Evolutionary conservation across 768 basidiomycete genomes (phyloP).

Genomic region (Serendipita indica): DNA sequence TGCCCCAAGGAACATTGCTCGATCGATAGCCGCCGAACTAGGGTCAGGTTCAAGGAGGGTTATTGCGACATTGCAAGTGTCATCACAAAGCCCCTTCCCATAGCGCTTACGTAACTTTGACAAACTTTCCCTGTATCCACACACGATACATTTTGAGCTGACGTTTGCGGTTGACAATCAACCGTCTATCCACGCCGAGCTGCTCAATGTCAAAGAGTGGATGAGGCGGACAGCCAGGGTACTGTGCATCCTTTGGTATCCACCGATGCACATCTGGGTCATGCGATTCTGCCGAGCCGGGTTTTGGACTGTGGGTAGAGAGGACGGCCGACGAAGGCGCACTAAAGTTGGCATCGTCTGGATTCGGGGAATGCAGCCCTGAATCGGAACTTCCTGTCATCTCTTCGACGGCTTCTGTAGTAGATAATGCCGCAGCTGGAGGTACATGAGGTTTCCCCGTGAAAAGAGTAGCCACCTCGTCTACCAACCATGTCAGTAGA

Average conservation of each 20-base stretch:
- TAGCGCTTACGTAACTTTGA: no score
- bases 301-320: conserved; percentile 6
- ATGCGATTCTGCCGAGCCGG: conserved; percentile 15
- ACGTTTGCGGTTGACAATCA: conserved; percentile 86
- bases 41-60: no score
- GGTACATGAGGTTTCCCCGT: conserved; percentile 36
- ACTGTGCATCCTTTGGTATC: background rate
- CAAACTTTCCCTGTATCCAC: conserved; percentile 84
- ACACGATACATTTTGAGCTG: conserved; percentile 96
- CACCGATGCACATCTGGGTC: conserved; percentile 21
- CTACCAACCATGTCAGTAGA: conserved; percentile 25
- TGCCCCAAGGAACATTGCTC: no score
- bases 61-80: no score
- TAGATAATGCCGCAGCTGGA: conserved; percentile 5
- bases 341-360: background rate
- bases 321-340: background rate
- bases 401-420: conserved; percentile 2
- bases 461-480: conserved; percentile 67
- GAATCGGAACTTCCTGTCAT: conserved; percentile 16
- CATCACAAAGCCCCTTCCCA: no score
- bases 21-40: no score
- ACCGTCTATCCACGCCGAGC: conserved; percentile 74
- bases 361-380: background rate
- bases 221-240: conserved; percentile 26
- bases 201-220: conserved; percentile 69